phyloP scores from a whole-genome alignment of 1,284 basidiomycete species.

The Boletellus deceptivus region DNA sequence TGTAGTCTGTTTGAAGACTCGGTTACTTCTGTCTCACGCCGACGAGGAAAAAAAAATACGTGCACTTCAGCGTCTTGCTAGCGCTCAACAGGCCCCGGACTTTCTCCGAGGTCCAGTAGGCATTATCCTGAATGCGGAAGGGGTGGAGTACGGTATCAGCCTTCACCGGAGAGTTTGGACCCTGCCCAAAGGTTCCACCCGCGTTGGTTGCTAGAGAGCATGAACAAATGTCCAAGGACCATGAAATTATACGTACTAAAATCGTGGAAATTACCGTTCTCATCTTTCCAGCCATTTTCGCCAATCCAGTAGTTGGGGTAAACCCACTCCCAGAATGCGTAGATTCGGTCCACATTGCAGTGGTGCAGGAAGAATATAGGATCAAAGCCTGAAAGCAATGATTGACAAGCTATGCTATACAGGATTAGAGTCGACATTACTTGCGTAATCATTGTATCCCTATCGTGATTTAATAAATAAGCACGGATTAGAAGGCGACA shows the following conservation, averaged over 20 bases:
- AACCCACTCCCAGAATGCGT: background rate
- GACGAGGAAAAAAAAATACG: background rate
- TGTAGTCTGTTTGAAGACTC: conserved; percentile 13
- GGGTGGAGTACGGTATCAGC: background rate
- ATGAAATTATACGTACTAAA: background rate
- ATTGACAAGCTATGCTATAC: too few species aligned
- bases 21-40: background rate
- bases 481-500: too few species aligned
- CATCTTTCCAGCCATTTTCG: background rate
- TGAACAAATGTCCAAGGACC: too few species aligned
- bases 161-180: background rate
- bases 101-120: background rate
- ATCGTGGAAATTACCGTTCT: background rate
- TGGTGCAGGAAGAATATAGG: conserved; percentile 1
- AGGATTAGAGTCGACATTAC: too few species aligned
- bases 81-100: background rate
- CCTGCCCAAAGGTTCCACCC: too few species aligned
- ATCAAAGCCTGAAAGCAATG: background rate
- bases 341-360: background rate
- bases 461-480: too few species aligned
- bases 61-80: background rate
- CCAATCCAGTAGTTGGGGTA: background rate
- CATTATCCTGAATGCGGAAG: background rate
- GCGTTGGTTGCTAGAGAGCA: background rate
- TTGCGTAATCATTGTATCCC: too few species aligned